Base-by-base conservation (phyloP, 2,329 filamentous ascomycete species). In the Colletotrichum lini region DNA sequence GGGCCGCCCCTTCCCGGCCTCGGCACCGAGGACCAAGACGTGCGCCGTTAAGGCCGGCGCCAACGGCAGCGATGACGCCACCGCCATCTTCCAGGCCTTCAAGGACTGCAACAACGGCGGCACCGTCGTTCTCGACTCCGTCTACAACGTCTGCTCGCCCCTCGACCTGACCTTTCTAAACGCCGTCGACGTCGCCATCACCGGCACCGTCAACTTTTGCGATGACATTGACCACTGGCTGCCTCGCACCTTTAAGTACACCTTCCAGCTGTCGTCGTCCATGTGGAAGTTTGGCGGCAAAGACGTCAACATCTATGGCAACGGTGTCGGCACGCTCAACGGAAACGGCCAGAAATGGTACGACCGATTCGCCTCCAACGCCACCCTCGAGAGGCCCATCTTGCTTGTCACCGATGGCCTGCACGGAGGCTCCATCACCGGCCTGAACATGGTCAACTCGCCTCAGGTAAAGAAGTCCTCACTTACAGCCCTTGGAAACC, bases 221-320 rank as follows among this genome's bases (percentile, higher is more conserved):
- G 87, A 91, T 61, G 89, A 94, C 77, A 91, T 90, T 2, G 86
- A 89, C 74, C 93, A 93, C 80, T 93, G 92, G 92, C 85, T 91
- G 73, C 85, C 84, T 10, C 86, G 92, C 75, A 84, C 86, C 52
- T 93, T 93, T 84, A 86, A 87, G 66, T 90, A 91, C 35, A 83
- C 82, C 7, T 94, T 89, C 80, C 92, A 93, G 75, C 92, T 92
- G 73, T 86, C 88, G 89, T 79, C 88, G 1, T 73, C 76, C 6
- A 78, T 79, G 68, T 81, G 79, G 79, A 75, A 73, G 50, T 74
- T 79, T 62, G 79, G 79, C 10, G 79, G 79, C 30, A 71, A 77
- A 44, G 79, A 81, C 52, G 77, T 94, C 13, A 91, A 92, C 69
- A 86, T 94, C 56, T 93, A 92, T 72, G 92, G 91, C 0, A 89